Conservation (phyloP, 148 eudicot species). For the Camellia japonica region DNA sequence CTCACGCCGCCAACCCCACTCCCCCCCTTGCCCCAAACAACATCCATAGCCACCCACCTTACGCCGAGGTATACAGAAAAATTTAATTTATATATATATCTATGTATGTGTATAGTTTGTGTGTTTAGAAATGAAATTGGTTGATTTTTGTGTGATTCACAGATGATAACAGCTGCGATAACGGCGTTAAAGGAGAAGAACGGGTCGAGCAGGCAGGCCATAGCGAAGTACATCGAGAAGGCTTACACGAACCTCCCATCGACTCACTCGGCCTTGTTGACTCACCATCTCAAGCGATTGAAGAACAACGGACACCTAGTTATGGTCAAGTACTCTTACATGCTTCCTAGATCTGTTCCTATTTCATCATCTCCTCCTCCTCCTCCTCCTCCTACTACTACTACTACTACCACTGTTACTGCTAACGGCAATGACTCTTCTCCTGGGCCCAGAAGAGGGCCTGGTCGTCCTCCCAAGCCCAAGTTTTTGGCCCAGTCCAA, state of each 20-base stretch:
- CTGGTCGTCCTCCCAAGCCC: conserved; percentile 44
- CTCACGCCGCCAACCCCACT: conserved; percentile 21
- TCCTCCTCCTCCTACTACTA: too few relatives aligned
- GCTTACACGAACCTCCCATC: conserved; percentile 28
- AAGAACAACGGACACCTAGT: conserved; percentile 30
- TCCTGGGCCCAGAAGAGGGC: conserved; percentile 28
- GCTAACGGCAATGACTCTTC: background rate
- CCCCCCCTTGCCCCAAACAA: background rate
- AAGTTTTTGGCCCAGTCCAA: conserved; percentile 11
- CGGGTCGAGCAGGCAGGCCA: conserved; percentile 49
- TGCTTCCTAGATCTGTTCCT: conserved; percentile 34
- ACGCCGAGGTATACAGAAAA: conserved; percentile 8
- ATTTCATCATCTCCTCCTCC: background rate
- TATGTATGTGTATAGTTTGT: background rate
- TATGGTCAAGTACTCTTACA: conserved; percentile 50
- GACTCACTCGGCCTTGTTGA: conserved; percentile 33
- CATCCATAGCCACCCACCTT: conserved; percentile 15
- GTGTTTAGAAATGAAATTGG: too few relatives aligned
- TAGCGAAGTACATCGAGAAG: conserved; percentile 39
- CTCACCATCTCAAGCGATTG: conserved; percentile 40
- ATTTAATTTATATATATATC: background rate
- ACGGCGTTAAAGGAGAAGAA: conserved; percentile 37
- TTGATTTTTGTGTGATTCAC: background rate
- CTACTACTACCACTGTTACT: background rate
- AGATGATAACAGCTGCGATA: conserved; percentile 55